phyloP scores from a whole-genome alignment of 169 alveolate genomes.

The Eimeria zaria region DNA sequence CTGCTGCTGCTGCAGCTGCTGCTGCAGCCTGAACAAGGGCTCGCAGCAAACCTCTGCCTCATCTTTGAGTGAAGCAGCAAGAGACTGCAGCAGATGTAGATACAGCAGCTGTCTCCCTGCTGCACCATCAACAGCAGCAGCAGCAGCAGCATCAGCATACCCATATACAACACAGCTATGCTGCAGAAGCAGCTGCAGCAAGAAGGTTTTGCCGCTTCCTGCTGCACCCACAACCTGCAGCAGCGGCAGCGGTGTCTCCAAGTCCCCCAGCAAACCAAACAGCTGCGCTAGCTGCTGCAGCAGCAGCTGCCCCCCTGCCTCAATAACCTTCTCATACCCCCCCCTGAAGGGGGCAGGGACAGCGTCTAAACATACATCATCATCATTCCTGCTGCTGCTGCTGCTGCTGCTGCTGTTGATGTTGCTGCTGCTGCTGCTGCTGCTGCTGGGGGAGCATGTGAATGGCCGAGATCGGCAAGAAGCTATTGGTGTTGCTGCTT shows the following conservation, averaged over 20 bases:
- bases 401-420: too few relatives aligned
- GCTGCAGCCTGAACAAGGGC: conserved; percentile 29
- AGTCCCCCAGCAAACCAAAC: conserved; percentile 55
- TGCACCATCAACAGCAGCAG: conserved; percentile 53
- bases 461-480: neutral
- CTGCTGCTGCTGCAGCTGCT: conserved; percentile 55
- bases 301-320: conserved; percentile 41
- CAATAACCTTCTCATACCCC: neutral
- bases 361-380: neutral
- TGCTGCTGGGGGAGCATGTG: neutral
- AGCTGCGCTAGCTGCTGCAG: conserved; percentile 41
- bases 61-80: neutral
- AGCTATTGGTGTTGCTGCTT: neutral
- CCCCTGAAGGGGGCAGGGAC: conserved; percentile 53
- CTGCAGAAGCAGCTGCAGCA: conserved; percentile 19
- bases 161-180: conserved; percentile 20
- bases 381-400: conserved; percentile 42
- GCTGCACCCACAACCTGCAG: conserved; percentile 61
- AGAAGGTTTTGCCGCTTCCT: conserved; percentile 66
- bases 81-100: conserved; percentile 8
- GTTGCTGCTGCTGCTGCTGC: conserved; percentile 19
- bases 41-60: conserved; percentile 38
- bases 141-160: conserved; percentile 76
- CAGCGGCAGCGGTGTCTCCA: conserved; percentile 41
- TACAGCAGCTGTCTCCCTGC: conserved; percentile 47